phyloP scores from a whole-genome alignment of 768 basidiomycete genomes.

The Trametes cingulata region DNA sequence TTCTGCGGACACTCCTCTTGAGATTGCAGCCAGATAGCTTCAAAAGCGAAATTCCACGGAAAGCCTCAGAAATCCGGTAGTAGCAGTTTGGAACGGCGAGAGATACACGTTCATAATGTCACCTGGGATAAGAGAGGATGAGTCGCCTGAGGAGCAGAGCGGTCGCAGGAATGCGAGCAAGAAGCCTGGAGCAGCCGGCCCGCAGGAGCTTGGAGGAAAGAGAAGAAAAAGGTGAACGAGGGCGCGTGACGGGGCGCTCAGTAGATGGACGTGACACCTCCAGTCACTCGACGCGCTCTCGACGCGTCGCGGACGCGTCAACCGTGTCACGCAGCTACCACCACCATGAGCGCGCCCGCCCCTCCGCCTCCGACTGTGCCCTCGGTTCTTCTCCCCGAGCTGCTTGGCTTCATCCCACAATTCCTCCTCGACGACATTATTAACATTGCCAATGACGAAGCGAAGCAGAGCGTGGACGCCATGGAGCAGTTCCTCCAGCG shows the following conservation, averaged over 20 bases:
- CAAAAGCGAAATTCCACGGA: too few relatives aligned
- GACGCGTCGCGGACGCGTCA: conserved; percentile 10
- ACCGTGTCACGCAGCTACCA: conserved; percentile 7
- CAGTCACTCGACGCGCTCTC: conserved; percentile 7
- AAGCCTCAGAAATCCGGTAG: too few relatives aligned
- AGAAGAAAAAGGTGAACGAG: background rate
- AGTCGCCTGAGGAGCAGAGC: too few relatives aligned
- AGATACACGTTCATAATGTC: too few relatives aligned
- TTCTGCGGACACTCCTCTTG: too few relatives aligned
- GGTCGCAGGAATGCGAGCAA: too few relatives aligned
- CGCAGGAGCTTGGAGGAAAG: too few relatives aligned
- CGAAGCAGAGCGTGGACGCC: conserved; percentile 75
- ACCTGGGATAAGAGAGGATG: too few relatives aligned
- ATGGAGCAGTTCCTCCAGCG: conserved; percentile 76
- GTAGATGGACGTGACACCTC: background rate
- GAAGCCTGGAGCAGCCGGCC: too few relatives aligned
- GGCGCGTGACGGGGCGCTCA: background rate
- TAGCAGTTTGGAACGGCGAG: too few relatives aligned
- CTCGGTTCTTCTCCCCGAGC: conserved; percentile 63
- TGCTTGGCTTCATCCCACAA: conserved; percentile 83
- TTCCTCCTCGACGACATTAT: conserved; percentile 85
- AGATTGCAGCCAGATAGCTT: too few relatives aligned
- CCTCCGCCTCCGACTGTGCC: conserved; percentile 32
- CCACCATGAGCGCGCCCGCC: conserved; percentile 23
- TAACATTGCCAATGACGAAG: conserved; percentile 77